Evolutionary conservation across 164 flowering plant genomes (phyloP).

Genomic region (Cinnamomum chago): DNA sequence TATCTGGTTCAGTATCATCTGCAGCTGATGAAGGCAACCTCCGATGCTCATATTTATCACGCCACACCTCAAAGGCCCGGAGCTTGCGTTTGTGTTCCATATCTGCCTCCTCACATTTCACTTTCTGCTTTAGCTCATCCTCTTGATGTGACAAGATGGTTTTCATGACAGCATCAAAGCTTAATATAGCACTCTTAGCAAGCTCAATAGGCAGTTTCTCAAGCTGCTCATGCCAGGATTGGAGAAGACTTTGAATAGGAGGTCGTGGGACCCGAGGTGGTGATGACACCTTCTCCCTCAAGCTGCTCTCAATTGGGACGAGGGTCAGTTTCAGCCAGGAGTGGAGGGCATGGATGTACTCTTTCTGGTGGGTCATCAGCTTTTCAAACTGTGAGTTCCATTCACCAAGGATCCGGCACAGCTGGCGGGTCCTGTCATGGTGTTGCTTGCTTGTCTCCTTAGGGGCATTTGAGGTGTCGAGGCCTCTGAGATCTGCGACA

Average conservation of each 20-base stretch:
- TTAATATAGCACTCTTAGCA: constrained; percentile 51
- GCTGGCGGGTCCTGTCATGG: constrained; percentile 58
- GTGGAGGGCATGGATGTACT: constrained; percentile 56
- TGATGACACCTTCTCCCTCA: constrained; percentile 69
- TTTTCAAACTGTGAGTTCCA: constrained; percentile 62
- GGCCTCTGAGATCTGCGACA: constrained; percentile 45
- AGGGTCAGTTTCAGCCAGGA: constrained; percentile 77
- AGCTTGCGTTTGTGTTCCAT: constrained; percentile 50
- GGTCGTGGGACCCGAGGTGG: constrained; percentile 56
- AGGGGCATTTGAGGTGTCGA: constrained; percentile 43
- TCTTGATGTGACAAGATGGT: constrained; percentile 58
- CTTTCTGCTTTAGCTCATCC: constrained; percentile 72
- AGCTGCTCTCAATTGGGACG: constrained; percentile 79
- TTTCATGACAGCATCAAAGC: constrained; percentile 66
- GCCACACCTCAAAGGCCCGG: constrained; percentile 67
- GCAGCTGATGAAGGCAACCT: constrained; percentile 1
- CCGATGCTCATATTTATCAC: constrained; percentile 48
- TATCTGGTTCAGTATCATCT: constrained; percentile 53
- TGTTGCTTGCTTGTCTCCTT: constrained; percentile 69
- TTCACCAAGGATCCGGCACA: constrained; percentile 27
- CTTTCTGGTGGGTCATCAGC: constrained; percentile 57
- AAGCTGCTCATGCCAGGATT: constrained; percentile 61
- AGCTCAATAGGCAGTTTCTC: constrained; percentile 75
- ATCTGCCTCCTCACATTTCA: constrained; percentile 63
- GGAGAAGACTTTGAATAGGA: constrained; percentile 64